Conservation (phyloP, 768 basidiomycete genomes). For the Kockovaella imperatae region DNA sequence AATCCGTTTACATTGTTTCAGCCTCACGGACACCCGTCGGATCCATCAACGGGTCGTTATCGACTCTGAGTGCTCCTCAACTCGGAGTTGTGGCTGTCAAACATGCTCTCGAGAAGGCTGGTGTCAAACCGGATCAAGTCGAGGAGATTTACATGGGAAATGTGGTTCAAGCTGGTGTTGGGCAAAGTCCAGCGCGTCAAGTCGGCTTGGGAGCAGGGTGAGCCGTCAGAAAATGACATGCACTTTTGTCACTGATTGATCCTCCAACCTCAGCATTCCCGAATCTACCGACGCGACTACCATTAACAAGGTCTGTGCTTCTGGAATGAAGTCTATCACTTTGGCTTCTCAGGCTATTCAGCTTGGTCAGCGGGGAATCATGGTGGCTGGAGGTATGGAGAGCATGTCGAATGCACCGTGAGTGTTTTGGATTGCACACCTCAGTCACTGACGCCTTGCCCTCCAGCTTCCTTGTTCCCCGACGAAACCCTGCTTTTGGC, state of each 20-base stretch:
- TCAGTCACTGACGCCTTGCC: constrained; percentile 45
- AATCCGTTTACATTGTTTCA: constrained; percentile 61
- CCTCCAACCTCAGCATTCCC: constrained; percentile 47
- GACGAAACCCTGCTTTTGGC: constrained; percentile 56
- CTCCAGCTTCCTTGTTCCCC: constrained; percentile 47
- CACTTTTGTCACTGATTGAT: neutral
- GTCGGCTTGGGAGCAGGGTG: constrained; percentile 82
- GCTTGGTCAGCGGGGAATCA: constrained; percentile 72
- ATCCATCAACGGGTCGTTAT: constrained; percentile 81
- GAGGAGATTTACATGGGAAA: constrained; percentile 98
- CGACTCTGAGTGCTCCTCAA: constrained; percentile 79
- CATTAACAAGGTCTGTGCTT: constrained; percentile 99
- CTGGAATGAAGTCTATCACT: constrained; percentile 91
- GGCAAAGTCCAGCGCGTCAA: constrained; percentile 96
- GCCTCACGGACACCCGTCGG: constrained; percentile 91
- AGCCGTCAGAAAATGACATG: constrained; percentile 3
- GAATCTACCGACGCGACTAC: constrained; percentile 89
- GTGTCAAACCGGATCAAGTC: constrained; percentile 69
- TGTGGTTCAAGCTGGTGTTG: constrained; percentile 93
- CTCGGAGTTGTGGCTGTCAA: constrained; percentile 84
- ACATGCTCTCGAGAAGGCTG: constrained; percentile 72
- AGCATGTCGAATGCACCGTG: constrained; percentile 99
- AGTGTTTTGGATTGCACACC: constrained; percentile 45
- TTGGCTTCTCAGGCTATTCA: constrained; percentile 84
- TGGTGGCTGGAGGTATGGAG: constrained; percentile 97